Base-by-base conservation (phyloP, 768 basidiomycete genomes). In the Bullera alba region DNA sequence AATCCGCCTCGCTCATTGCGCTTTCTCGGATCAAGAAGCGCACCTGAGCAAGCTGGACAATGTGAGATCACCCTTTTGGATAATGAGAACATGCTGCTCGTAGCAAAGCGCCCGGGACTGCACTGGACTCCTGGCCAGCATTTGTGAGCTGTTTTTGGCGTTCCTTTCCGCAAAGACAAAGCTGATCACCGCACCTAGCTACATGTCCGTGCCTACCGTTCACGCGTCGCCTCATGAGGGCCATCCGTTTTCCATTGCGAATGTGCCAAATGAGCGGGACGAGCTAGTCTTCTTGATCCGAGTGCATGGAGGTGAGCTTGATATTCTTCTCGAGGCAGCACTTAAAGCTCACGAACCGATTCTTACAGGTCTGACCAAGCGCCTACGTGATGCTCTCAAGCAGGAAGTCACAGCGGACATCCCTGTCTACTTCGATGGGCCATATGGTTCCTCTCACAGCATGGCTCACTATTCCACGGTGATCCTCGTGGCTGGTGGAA, bases 161-260 rank as follows among this genome's bases (percentile, higher is more conserved):
- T 21, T 10, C 8, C 19, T 7, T 7, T 8, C 7, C 22, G 19
- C 12, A 10, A 7, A 21, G 19, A 21, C 10, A 10, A 6, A 27
- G 27, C 57, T 55, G 39, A 55, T 10, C 7, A 21, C 12, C 27
- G 10, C 15, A 12, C 19, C 10, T 34, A 67, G 65, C 19, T 74
- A 67, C 60, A 41, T 74, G 25, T 55, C 68, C n/a, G 53, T 63
- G 30, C 71, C 73, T 3, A 54, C 58, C 3, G 57, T 71, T 27
- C 63, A 67, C 17, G 45, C 34, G 2, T 49, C 64, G 7, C 67
- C 66, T 2, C 67, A 69, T 42, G 70, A 71, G 42, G 55, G 61
- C 1, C 70, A 72, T 42, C 70, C 70, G 0, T 69, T 72, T 55
- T 66, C 61, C 5, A 63, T 67, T 39, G 59, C 70, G 26, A 66